Base-by-base conservation (phyloP, 768 basidiomycete species). In the Termitomyces sp. region DNA sequence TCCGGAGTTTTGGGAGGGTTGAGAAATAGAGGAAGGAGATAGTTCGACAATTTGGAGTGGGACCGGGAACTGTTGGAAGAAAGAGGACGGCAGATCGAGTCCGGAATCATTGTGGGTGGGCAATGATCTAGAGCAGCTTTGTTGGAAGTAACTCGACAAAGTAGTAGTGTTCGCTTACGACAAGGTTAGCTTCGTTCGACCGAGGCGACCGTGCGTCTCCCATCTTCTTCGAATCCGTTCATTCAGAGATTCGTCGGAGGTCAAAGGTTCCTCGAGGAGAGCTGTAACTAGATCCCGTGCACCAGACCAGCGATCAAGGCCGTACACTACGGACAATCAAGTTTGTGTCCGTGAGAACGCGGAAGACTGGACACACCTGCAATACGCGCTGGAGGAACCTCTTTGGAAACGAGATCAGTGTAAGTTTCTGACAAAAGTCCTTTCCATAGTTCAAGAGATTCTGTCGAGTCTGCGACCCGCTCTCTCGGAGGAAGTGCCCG, bases 221-320 rank as follows among this genome's bases (percentile, higher is more conserved):
- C 87, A 87, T 33, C 88, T 76, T 41, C 73, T 65, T 53, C 74
- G 76, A 24, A 88, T 64, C 8, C 65, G 64, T 33, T 73, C 69
- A 51, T 73, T 77, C 57, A 79, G 75, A 4, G 68, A 64, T 26
- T 73, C 58, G 60, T 83, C 79, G n/a, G 82, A 81, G 2, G 77
- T 74, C 61, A 92, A 80, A 15, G 89, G 89, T 54, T 91, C 84
- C 45, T 86, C 81, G 16, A 92, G 73, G 36, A 92, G 75, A 7
- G 88, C 87, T 5, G 84, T 83, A 20, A 92, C 81, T 4, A 92
- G 70, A 31, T 86, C 82, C 37, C 73, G 72, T 7, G 83, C 75
- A 37, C 75, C 76, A 20, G 86, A 77, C 68, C 74, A 78, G 63
- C 81, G 69, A 67, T 86, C 83, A 51, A 80, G 63, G 13, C 82